Conservation (phyloP, 164 flowering plant species). For the Kingdonia uniflora region DNA sequence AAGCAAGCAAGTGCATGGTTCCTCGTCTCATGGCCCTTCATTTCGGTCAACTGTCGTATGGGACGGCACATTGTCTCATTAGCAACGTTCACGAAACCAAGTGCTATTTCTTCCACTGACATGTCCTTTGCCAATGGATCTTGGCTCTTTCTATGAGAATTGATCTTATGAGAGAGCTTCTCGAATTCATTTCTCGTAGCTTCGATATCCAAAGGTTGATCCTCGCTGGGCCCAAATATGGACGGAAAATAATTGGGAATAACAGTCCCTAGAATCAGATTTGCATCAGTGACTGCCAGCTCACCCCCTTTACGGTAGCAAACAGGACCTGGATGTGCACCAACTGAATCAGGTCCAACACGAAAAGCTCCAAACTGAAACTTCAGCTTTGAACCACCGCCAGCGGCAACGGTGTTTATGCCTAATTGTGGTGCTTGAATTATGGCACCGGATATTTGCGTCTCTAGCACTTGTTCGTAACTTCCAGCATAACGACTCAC, state of each 20-base stretch:
- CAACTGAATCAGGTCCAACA: slow-evolving; percentile 97
- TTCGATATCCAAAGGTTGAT: slow-evolving; percentile 65
- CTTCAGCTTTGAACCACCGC: slow-evolving; percentile 94
- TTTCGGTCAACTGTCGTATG: slow-evolving; percentile 89
- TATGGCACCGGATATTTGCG: slow-evolving; percentile 92
- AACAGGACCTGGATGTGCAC: slow-evolving; percentile 99
- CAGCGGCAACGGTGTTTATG: slow-evolving; percentile 96
- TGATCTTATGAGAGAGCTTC: slow-evolving; percentile 61
- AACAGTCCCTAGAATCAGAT: slow-evolving; percentile 75
- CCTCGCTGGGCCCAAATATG: slow-evolving; percentile 86
- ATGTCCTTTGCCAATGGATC: slow-evolving; percentile 65
- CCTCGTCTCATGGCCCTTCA: slow-evolving; percentile 97
- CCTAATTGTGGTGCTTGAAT: slow-evolving; percentile 99
- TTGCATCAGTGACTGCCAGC: slow-evolving; percentile 93
- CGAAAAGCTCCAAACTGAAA: slow-evolving; percentile 90
- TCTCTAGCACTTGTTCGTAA: slow-evolving; percentile 87
- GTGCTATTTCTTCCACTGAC: slow-evolving; percentile 91
- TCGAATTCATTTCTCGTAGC: slow-evolving; percentile 66
- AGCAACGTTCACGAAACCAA: slow-evolving; percentile 93
- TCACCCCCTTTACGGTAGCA: slow-evolving; percentile 97
- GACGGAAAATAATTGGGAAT: slow-evolving; percentile 91
- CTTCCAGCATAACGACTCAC: slow-evolving; percentile 94
- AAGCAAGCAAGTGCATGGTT: slow-evolving; percentile 96
- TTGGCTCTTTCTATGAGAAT: slow-evolving; percentile 64
- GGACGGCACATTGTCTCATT: slow-evolving; percentile 99